Base-by-base conservation (phyloP, 179 eudicot species). In the Silene noctiflora region DNA sequence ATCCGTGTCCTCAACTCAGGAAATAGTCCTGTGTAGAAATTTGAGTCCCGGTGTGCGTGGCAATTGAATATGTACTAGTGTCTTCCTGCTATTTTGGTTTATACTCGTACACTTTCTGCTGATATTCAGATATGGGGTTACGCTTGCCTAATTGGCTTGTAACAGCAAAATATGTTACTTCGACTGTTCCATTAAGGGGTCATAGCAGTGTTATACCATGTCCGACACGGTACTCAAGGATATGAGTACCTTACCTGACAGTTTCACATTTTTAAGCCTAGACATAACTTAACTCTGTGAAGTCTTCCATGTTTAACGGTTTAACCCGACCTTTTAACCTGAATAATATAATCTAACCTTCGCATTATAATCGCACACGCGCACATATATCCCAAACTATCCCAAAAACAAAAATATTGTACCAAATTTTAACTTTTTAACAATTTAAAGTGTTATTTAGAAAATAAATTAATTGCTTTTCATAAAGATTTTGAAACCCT, bases 21-120 rank as follows among this genome's bases (percentile, higher is more conserved):
- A 13, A 13, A 16, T 51, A 51, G 58, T 16, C 17, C n/a, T 2
- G 58, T 51, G 16, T 48, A 12, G 16, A 48, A 48, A 11, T 12
- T 48, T 48, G 55, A 1, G 55, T 48, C 55, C 55, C 12, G 55
- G 55, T 48, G 1, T 48, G 71, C 8, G 9, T 19, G 8, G 7
- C 8, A 2, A 9, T 58, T 19, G 22, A 58, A 53, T 11, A 64
- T 48, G 62, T 46, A 55, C 27, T 6, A 12, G 0, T 14, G 17
- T 73, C 44, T 11, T 39, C 66, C 56, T 76, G 78, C 72, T 33
- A 44, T n/a, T n/a, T 51, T 44, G 39, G 51, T 7, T 14, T 20
- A 31, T 53, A 16, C 27, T 51, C 53, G 3, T 27, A 33, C 17
- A 7, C 1, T 60, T 66, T 66, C 46, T 27, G 22, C 35, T 14